Conservation (phyloP, 371 early-diverging fungal species). For the Rhizopus delemar region DNA sequence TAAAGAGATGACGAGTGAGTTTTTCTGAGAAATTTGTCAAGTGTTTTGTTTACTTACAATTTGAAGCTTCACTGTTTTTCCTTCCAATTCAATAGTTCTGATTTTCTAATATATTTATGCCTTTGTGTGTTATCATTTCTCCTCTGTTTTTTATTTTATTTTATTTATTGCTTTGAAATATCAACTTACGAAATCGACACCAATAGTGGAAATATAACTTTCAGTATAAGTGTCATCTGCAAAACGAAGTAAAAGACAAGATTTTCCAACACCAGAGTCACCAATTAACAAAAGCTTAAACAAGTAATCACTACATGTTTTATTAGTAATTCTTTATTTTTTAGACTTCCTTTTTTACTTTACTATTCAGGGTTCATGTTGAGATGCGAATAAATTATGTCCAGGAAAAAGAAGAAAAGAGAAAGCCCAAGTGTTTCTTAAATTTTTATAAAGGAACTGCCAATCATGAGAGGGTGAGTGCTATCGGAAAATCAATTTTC, state of each 20-base stretch:
- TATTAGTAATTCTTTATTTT: background rate
- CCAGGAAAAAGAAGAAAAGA: background rate
- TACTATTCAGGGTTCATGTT: constrained; percentile 6
- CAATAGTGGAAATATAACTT: constrained; percentile 98
- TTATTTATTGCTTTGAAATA: too few relatives aligned
- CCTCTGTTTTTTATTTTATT: background rate
- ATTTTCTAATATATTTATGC: constrained; percentile 80
- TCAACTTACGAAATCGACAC: constrained; percentile 88
- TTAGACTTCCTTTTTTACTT: background rate
- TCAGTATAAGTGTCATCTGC: constrained; percentile 98
- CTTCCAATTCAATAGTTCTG: constrained; percentile 97
- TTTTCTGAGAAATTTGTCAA: background rate
- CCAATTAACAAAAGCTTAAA: constrained; percentile 99
- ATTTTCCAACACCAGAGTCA: constrained; percentile 99
- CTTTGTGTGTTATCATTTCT: background rate
- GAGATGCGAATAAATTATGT: background rate
- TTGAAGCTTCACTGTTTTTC: constrained; percentile 98
- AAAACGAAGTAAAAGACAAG: constrained; percentile 96
- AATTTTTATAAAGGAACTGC: too few relatives aligned
- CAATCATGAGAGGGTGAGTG: too few relatives aligned
- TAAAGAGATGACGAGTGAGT: background rate
- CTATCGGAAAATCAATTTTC: background rate
- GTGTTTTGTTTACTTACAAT: constrained; percentile 55
- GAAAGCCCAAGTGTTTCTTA: background rate
- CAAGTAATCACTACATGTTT: constrained; percentile 82